phyloP scores from a whole-genome alignment of 257 asterid species.

The Voacanga thouarsii region DNA sequence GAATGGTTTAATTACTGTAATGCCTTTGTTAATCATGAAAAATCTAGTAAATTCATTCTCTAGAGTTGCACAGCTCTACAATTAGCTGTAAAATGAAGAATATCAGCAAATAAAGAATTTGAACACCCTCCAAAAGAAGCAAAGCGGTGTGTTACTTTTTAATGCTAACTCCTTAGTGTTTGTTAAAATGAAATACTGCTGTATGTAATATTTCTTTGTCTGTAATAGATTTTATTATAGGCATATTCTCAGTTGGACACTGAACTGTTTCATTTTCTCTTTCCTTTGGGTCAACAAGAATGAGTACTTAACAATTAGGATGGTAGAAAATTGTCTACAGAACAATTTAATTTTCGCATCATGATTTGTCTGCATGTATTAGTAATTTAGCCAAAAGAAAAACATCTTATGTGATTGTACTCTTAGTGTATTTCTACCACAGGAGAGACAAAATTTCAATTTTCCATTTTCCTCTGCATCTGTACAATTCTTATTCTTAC shows the following conservation, averaged over 20 bases:
- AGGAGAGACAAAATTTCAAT: not conserved
- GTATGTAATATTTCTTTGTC: not conserved
- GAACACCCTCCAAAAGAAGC: not conserved
- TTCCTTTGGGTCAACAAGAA: not conserved
- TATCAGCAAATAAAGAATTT: not conserved
- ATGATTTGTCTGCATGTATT: not conserved
- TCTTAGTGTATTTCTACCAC: not conserved
- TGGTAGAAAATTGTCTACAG: not conserved
- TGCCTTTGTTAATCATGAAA: conserved; percentile 1
- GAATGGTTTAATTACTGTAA: conserved; percentile 10
- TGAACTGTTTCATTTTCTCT: not conserved
- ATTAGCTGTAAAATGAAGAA: not conserved
- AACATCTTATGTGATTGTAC: not conserved
- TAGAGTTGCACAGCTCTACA: not conserved
- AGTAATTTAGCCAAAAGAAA: not conserved
- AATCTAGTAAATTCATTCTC: not conserved
- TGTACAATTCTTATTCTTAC: not conserved
- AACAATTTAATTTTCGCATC: not conserved
- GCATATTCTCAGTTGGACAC: not conserved
- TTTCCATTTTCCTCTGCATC: conserved; percentile 2
- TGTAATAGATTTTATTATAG: not conserved
- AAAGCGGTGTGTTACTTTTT: not conserved
- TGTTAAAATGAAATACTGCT: not conserved
- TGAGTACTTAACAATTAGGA: not conserved
- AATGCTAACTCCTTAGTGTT: not conserved